These are phyloP conservation scores for Boletus speciosus DNA, from an alignment of 768 basidiomycete species.

Conservation along the genomic window DNA sequence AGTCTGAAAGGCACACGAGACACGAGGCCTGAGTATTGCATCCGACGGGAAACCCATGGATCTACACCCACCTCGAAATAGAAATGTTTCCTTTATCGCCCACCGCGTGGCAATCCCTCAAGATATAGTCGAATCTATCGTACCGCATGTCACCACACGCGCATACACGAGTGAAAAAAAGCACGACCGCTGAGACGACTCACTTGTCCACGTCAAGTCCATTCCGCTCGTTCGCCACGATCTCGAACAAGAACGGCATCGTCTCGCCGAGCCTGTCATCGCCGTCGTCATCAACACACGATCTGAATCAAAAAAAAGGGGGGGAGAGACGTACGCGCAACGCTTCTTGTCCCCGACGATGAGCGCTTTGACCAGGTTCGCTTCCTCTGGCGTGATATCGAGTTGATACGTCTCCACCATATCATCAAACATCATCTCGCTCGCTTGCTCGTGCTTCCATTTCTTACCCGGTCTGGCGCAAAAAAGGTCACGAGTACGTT, in stretches of 20 bases:
- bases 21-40: neutral
- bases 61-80: constrained; percentile 38
- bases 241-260: constrained; percentile 78
- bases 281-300: neutral
- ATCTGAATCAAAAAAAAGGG: neutral
- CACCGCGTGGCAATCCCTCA: constrained; percentile 68
- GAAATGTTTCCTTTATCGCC: constrained; percentile 58
- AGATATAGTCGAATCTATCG: constrained; percentile 76
- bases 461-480: constrained; percentile 38
- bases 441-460: constrained; percentile 79
- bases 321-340: constrained; percentile 46
- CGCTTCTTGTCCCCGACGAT: constrained; percentile 58
- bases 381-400: constrained; percentile 46
- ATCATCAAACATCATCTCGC: constrained; percentile 78
- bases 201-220: constrained; percentile 88
- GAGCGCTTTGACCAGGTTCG: constrained; percentile 68
- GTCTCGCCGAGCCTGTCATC: constrained; percentile 35
- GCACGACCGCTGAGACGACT: neutral
- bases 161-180: neutral
- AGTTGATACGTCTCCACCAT: constrained; percentile 57
- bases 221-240: constrained; percentile 78
- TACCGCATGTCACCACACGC: neutral
- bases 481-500: neutral
- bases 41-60: neutral
- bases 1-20: constrained; percentile 41